These are phyloP conservation scores for Phaeosphaeriaceae sp. DNA, from an alignment of 2,329 filamentous ascomycete genomes.

Conservation along the genomic window DNA sequence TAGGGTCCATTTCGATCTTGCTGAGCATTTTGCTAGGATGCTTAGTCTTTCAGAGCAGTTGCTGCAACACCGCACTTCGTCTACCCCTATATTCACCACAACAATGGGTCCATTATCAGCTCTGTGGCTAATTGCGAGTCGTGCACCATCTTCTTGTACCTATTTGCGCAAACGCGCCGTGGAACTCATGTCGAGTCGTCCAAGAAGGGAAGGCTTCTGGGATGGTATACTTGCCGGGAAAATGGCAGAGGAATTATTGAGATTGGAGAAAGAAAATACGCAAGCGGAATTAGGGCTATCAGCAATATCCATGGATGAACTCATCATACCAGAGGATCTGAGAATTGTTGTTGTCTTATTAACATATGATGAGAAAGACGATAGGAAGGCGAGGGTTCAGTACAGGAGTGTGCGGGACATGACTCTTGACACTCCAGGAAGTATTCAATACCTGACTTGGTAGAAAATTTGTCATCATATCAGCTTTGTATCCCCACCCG, in stretches of 20 bases:
- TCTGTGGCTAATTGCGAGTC: constrained; percentile 34
- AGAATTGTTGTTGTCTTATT: constrained; percentile 29
- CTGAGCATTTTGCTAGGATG: constrained; percentile 20
- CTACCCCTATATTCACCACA: constrained; percentile 34
- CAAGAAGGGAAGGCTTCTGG: constrained; percentile 58
- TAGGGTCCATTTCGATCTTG: constrained; percentile 21
- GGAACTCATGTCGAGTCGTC: constrained; percentile 31
- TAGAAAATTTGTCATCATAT: constrained; percentile 3
- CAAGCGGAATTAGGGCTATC: constrained; percentile 16
- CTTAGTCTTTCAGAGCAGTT: constrained; percentile 22
- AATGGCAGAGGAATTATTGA: constrained; percentile 33
- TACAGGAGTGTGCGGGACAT: constrained; percentile 28
- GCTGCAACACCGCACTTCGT: constrained; percentile 6
- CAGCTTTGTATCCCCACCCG: too few species aligned
- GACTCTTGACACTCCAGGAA: constrained; percentile 18
- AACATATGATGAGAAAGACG: constrained; percentile 21
- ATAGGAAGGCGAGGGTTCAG: constrained; percentile 23
- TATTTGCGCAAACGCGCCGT: constrained; percentile 33
- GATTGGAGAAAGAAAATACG: constrained; percentile 33
- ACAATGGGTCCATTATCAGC: constrained; percentile 31
- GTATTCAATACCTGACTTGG: not conserved
- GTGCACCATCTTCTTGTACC: constrained; percentile 24
- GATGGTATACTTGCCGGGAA: constrained; percentile 66
- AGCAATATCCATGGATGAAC: constrained; percentile 1
- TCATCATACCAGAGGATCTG: constrained; percentile 29